Percentiles rank a stretch among this genome's conserved stretches.
Evolutionary conservation across 2,329 filamentous ascomycete species (phyloP).

Genomic region (Aspergillus luchuensis): DNA sequence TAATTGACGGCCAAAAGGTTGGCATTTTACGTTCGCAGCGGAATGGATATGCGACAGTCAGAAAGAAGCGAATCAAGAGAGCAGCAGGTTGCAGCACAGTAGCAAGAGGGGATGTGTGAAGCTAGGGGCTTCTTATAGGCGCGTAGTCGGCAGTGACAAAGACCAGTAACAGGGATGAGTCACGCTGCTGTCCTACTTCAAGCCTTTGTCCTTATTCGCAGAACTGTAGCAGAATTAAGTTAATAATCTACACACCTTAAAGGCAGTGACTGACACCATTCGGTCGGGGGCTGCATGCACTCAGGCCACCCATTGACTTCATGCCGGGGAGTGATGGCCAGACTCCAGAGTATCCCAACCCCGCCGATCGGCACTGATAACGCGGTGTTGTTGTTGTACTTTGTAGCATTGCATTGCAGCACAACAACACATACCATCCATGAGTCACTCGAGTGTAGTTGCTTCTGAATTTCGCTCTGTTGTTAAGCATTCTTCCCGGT

Average conservation of each 20-base stretch:
- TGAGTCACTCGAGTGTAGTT: background rate
- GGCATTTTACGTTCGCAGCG: constrained; percentile 52
- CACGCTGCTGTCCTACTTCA: background rate
- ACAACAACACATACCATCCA: background rate
- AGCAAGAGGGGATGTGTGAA: background rate
- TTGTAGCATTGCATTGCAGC: background rate
- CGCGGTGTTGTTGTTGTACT: background rate
- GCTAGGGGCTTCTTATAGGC: background rate
- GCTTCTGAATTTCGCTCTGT: background rate
- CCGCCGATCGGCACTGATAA: constrained; percentile 2
- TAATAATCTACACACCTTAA: background rate
- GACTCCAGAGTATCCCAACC: background rate
- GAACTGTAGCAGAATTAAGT: background rate
- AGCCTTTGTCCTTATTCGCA: background rate
- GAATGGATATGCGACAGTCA: background rate
- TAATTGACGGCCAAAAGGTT: constrained; percentile 60
- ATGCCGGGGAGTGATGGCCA: background rate
- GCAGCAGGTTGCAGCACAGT: background rate
- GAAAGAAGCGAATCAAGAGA: background rate
- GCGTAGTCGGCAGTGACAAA: background rate
- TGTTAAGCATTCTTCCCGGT: background rate
- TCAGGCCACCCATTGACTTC: background rate
- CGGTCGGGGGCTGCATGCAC: background rate
- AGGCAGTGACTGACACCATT: background rate
- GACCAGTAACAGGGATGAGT: background rate